These are phyloP conservation scores for Septoria petroselini DNA, from an alignment of 2,329 filamentous ascomycete species.

Conservation along the genomic window DNA sequence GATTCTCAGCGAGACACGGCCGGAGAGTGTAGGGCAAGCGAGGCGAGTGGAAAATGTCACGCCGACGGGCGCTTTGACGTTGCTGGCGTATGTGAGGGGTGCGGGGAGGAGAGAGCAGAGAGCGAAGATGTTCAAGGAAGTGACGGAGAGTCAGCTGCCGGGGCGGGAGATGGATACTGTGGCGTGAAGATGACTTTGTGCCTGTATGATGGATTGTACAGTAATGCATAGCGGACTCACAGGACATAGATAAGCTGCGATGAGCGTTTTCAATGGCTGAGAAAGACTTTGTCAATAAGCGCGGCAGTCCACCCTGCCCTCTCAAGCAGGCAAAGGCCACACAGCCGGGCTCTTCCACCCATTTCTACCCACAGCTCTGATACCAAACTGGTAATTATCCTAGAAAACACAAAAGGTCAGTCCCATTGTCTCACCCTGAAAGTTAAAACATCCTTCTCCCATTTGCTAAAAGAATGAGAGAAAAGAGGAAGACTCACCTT, in stretches of 20 bases:
- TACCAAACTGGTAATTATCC: conserved; percentile 58
- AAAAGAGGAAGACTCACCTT: too few species aligned
- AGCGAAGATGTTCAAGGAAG: conserved; percentile 33
- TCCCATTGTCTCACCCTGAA: too few species aligned
- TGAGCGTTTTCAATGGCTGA: too few species aligned
- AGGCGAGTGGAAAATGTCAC: conserved; percentile 77
- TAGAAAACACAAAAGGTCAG: not conserved
- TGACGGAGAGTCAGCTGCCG: conserved; percentile 26
- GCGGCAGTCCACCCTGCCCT: too few species aligned
- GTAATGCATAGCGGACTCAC: not conserved
- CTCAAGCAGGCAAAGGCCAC: conserved; percentile 43
- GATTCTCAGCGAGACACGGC: conserved; percentile 65
- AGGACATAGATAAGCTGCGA: not conserved
- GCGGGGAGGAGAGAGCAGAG: conserved; percentile 37
- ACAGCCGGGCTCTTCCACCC: conserved; percentile 52
- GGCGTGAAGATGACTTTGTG: conserved; percentile 25
- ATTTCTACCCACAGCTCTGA: conserved; percentile 51
- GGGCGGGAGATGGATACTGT: conserved; percentile 29
- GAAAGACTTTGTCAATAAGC: too few species aligned
- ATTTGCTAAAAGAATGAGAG: too few species aligned
- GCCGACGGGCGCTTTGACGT: conserved; percentile 49
- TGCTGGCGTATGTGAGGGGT: conserved; percentile 62
- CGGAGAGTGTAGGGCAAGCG: conserved; percentile 86
- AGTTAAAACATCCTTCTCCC: too few species aligned
- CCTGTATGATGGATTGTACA: not conserved